A percentile compares a stretch with the other conserved stretches of the same genome.
Conservation (phyloP, 352 stramenopile species). For the Globisporangium viniferum region DNA sequence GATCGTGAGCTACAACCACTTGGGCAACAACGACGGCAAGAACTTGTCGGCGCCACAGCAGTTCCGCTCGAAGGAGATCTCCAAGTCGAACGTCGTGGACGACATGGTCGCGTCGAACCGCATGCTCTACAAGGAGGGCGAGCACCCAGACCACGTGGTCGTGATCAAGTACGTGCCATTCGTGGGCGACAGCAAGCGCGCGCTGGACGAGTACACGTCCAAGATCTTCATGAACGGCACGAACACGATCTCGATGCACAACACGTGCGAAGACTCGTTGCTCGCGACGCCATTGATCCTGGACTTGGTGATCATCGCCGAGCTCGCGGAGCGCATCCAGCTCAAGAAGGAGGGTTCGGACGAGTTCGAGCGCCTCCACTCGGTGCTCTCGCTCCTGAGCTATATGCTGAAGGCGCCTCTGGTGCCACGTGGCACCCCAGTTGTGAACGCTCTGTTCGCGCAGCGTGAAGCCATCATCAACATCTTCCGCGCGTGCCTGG, state of each 20-base stretch:
- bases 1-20: conserved; percentile 99
- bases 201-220: conserved; percentile 99
- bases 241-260: conserved; percentile 99
- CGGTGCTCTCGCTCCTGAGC: conserved; percentile 95
- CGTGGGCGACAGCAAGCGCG: conserved; percentile 98
- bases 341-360: conserved; percentile 89
- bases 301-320: conserved; percentile 97
- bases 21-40: conserved; percentile 99
- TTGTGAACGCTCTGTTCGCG: conserved; percentile 98
- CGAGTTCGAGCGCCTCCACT: conserved; percentile 96
- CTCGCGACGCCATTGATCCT: conserved; percentile 98
- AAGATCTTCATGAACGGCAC: conserved; percentile 99
- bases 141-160: conserved; percentile 99
- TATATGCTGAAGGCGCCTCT: conserved; percentile 99
- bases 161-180: conserved; percentile 99
- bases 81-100: conserved; percentile 99
- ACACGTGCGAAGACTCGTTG: conserved; percentile 99
- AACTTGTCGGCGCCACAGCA: conserved; percentile 98
- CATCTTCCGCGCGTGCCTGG: conserved; percentile 97
- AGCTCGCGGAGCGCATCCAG: conserved; percentile 96
- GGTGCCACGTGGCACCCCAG: conserved; percentile 96
- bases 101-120: conserved; percentile 98
- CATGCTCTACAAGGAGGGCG: conserved; percentile 97
- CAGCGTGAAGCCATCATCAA: conserved; percentile 98
- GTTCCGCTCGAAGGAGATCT: conserved; percentile 99